Evolutionary conservation across 768 basidiomycete species (phyloP).

Genomic region (Collybia mongolica): DNA sequence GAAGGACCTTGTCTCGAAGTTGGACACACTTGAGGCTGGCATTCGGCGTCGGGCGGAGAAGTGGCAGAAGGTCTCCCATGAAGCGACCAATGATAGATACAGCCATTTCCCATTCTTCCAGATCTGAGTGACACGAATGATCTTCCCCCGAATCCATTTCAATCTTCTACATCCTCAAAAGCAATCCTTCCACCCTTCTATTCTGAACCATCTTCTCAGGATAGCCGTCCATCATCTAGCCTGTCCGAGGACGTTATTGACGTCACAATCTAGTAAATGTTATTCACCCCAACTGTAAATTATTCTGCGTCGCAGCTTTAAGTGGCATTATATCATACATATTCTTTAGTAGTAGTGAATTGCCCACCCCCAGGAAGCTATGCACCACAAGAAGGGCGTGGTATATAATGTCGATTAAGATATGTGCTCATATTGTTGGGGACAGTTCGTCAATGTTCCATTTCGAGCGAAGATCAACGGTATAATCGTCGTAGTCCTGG

Average conservation of each 20-base stretch:
- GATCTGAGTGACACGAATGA: not conserved
- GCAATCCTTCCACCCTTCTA: not conserved
- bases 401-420: not conserved
- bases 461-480: conserved; percentile 58
- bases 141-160: not conserved
- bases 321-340: no score
- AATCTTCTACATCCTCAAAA: not conserved
- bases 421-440: not conserved
- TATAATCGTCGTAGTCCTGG: conserved; percentile 59
- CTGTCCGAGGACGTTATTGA: conserved; percentile 5
- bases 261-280: conserved; percentile 1
- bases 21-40: conserved; percentile 2
- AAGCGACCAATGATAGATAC: not conserved
- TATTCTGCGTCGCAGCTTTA: no score
- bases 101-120: conserved; percentile 4
- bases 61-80: conserved; percentile 1
- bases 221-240: conserved; percentile 7
- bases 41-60: not conserved
- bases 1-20: not conserved
- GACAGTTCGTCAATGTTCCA: conserved; percentile 74
- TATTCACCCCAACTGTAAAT: no score
- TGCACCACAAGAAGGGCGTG: not conserved
- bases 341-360: no score
- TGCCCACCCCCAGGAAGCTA: not conserved
- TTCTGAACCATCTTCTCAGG: conserved; percentile 9